Base-by-base conservation (phyloP, 2,329 filamentous ascomycete genomes). In the Aspergillus hiratsukae region DNA sequence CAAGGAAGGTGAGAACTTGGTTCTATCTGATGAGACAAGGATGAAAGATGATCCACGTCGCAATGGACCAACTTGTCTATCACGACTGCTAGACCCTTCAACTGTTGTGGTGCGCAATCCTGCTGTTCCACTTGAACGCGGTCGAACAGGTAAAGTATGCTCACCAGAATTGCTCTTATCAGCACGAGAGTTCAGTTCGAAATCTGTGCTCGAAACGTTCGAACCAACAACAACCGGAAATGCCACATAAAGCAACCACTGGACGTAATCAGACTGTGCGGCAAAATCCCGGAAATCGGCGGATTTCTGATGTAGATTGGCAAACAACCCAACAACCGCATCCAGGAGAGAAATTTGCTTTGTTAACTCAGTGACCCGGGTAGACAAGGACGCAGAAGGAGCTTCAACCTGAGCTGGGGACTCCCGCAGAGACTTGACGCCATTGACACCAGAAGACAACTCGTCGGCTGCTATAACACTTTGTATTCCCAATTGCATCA, bases 31-130 rank as follows among this genome's bases (percentile, higher is more conserved):
- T 5, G 89, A 91, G 23, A 99, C 80, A 1, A 99, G 82, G 29
- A 97, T 87, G 70, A 97, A 99, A 0, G 93, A 97, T 0, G 93
- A 97, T 1, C 90, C 88, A 64, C 92, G 86, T 35, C 87, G 85
- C 27, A 95, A 79, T 21, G 86, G 84, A 6, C 85, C 83, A 0
- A 87, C 85, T 58, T 81, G 72, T 41, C 75, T 67, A 27, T 70
- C 66, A 10, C 64, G 75, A 19, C 76, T 79, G 14, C 78, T 77
- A 37, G 80, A 54, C 73, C 75, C 53, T 73, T 82, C 49, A 73
- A 84, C 80, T 4, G 83, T 87, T 19, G 85, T 84, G 3, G 90
- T 92, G 60, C 89, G 84, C 21, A 97, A 83, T 35, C 93, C 88
- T 0, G 89, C 87, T 17, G 66, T 84, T 51, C 75, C 59, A 74